Evolutionary conservation across 768 basidiomycete species (phyloP), one percentile per base, ranked within the genome.

Genomic region (Neoboletus brunneissimus): DNA sequence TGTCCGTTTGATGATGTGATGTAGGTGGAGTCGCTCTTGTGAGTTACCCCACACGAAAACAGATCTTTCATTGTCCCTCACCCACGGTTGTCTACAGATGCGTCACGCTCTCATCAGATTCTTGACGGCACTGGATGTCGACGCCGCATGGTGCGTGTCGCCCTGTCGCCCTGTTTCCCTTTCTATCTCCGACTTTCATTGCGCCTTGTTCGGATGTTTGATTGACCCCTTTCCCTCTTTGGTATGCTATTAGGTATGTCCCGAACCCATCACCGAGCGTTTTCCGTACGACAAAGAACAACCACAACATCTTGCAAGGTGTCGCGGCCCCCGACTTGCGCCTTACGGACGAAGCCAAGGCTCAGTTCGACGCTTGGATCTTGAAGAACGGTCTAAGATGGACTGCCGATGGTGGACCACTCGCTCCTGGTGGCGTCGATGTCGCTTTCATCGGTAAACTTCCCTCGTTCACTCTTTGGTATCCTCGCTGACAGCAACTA

Each of bases 201-300:
- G 31, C 22, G 20, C 23, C 23, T n/a, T 18, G 20, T 27, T 51
- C 42, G 34, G 48, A 43, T 48, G 45, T 45, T 54, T n/a, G 53
- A 25, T n/a, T 61, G 42, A 51, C 34, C n/a, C 25, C 29, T 60
- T 63, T 44, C 25, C 46, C 13, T 34, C 0, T 15, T 48, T 44
- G 27, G 29, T 47, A 46, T 45, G 45, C 61, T 85, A 43, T 47
- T 59, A 89, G 88, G 88, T 91, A 91, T 74, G 89, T 93, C 32
- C 91, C 89, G 46, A 92, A 91, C 76, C 89, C 90, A 23, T 86
- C 91, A 45, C 93, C 94, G 1, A 83, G 81, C 59, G 90, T 96
- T 38, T 96, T 95, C 82, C 86, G 93, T 60, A 93, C 89, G 58
- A 95, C 93, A 61, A 91, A 91, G 80, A 91, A 92, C 90, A 92